Evolutionary conservation across 75 land plant species (phyloP).

Genomic region (Gnetum montanum): DNA sequence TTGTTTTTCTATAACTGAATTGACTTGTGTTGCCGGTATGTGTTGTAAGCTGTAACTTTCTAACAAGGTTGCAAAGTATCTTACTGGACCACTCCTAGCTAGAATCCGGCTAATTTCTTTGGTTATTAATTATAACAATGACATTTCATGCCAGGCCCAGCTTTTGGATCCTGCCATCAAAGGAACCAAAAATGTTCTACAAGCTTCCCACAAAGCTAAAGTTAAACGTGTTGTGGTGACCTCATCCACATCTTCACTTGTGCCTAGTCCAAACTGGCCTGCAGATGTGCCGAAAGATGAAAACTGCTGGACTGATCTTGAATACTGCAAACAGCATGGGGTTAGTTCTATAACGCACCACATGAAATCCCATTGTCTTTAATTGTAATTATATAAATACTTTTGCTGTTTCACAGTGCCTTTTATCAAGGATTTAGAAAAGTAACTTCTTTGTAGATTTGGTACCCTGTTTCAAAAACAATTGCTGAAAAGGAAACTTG

Average conservation of each 20-base stretch:
- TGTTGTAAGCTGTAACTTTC: too few relatives aligned
- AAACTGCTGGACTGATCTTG: constrained; percentile 65
- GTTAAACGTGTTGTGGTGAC: constrained; percentile 71
- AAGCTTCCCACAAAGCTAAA: constrained; percentile 42
- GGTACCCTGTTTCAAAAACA: constrained; percentile 70
- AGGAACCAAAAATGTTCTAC: constrained; percentile 74
- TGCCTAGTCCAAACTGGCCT: constrained; percentile 48
- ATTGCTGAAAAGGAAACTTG: constrained; percentile 69
- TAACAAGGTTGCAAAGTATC: too few relatives aligned
- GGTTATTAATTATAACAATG: background rate
- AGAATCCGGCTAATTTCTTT: background rate
- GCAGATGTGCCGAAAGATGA: constrained; percentile 47
- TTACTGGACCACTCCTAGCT: too few relatives aligned
- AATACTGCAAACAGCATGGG: constrained; percentile 49
- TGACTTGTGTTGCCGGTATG: too few relatives aligned
- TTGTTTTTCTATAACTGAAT: too few relatives aligned
- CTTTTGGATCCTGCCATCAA: constrained; percentile 71
- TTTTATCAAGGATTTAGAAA: background rate
- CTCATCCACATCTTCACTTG: constrained; percentile 63
- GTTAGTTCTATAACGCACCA: constrained; percentile 3
- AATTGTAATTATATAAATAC: background rate
- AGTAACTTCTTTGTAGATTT: constrained; percentile 20
- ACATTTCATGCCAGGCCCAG: constrained; percentile 19
- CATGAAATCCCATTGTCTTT: background rate
- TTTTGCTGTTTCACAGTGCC: too few relatives aligned